Conservation (phyloP, 441 rosid genomes). For the Euphorbia corollata region DNA sequence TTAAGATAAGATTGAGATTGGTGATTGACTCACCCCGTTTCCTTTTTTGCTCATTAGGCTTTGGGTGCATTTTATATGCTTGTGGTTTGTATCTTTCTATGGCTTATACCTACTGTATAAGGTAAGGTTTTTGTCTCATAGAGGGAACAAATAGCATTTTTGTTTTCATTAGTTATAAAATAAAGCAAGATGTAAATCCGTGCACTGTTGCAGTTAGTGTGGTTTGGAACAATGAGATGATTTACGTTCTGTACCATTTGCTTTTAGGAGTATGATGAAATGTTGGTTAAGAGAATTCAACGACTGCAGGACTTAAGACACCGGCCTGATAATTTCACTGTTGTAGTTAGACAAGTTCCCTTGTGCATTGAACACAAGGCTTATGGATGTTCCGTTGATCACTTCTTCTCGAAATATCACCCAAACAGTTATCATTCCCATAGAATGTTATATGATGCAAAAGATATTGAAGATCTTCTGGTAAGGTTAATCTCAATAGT, state of each 20-base stretch:
- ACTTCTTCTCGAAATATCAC: slow-evolving; percentile 72
- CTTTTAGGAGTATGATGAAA: slow-evolving; percentile 64
- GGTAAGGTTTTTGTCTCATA: slow-evolving; percentile 35
- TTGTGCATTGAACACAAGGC: slow-evolving; percentile 51
- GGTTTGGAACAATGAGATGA: slow-evolving; percentile 25
- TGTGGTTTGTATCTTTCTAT: slow-evolving; percentile 69
- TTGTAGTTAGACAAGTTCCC: slow-evolving; percentile 74
- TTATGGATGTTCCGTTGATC: slow-evolving; percentile 57
- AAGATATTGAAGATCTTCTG: slow-evolving; percentile 44
- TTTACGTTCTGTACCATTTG: slow-evolving; percentile 27
- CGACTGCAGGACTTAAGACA: slow-evolving; percentile 41
- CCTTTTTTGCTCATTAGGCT: slow-evolving; percentile 41
- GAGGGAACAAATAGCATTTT: background rate
- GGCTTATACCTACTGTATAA: slow-evolving; percentile 57
- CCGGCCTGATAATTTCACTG: slow-evolving; percentile 67
- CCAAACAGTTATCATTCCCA: slow-evolving; percentile 52
- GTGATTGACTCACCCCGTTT: slow-evolving; percentile 9
- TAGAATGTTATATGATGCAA: slow-evolving; percentile 61
- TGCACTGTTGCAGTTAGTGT: slow-evolving; percentile 9
- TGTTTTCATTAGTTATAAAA: background rate
- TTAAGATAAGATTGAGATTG: background rate
- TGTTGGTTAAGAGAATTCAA: slow-evolving; percentile 53
- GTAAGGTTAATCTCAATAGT: slow-evolving; percentile 31
- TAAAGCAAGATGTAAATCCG: background rate
- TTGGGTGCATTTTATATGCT: slow-evolving; percentile 84